These are phyloP conservation scores for Stagonosporopsis tanaceti DNA, from an alignment of 2,329 filamentous ascomycete species.

Conservation along the genomic window DNA sequence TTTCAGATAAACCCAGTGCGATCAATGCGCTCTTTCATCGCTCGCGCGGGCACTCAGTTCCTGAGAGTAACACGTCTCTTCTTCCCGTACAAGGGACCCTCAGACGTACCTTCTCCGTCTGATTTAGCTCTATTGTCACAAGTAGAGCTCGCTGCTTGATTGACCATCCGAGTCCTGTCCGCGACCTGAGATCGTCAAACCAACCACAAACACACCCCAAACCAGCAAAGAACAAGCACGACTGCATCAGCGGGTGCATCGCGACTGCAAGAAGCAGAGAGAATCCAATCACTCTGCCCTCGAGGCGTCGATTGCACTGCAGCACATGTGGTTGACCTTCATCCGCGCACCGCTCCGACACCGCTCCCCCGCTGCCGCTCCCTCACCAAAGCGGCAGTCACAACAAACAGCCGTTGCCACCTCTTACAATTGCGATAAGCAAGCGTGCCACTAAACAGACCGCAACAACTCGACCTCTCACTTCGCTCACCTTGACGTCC, in stretches of 20 bases:
- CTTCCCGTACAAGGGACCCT: too few relatives aligned
- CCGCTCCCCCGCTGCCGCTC: conserved; percentile 13
- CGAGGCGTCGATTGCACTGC: not conserved
- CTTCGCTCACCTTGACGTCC: not conserved
- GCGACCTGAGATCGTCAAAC: not conserved
- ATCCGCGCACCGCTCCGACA: conserved; percentile 4
- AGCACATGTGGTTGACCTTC: not conserved
- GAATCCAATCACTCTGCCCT: not conserved
- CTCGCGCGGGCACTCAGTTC: not conserved
- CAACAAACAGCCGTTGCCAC: conserved; percentile 5
- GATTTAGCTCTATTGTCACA: not conserved
- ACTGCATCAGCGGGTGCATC: not conserved
- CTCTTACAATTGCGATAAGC: not conserved
- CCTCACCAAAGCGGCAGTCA: conserved; percentile 20
- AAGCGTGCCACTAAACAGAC: conserved; percentile 9
- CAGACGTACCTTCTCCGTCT: not conserved
- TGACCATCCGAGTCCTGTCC: not conserved
- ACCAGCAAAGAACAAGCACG: not conserved
- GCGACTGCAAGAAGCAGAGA: not conserved
- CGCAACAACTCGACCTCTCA: not conserved
- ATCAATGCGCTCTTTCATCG: too few relatives aligned
- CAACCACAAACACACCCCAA: not conserved
- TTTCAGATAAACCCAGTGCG: too few relatives aligned
- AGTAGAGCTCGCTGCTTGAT: not conserved
- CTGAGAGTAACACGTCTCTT: not conserved